A percentile compares a stretch with the other conserved stretches of the same genome.
phyloP scores from a whole-genome alignment of 2,329 filamentous ascomycete species.

The Colletotrichum eleusines region DNA sequence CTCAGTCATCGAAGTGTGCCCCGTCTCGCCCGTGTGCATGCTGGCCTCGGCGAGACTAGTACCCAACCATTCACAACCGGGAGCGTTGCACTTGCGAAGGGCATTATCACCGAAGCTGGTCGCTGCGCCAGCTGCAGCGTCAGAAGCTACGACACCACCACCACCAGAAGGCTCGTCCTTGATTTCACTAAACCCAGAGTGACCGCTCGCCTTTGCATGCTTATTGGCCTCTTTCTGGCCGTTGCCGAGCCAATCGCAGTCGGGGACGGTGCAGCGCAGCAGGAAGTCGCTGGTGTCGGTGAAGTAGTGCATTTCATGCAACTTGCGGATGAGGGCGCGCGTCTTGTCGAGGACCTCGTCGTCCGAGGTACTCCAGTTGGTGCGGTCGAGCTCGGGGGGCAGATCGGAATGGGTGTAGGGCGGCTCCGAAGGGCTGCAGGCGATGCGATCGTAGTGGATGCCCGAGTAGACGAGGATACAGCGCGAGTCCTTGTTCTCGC shows the following conservation, averaged over 20 bases:
- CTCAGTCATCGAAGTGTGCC: constrained; percentile 62
- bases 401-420: constrained; percentile 67
- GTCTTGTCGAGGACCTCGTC: constrained; percentile 80
- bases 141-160: neutral
- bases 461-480: constrained; percentile 91
- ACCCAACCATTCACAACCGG: constrained; percentile 72
- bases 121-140: neutral
- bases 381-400: constrained; percentile 80
- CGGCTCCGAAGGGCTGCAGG: constrained; percentile 73
- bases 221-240: constrained; percentile 72
- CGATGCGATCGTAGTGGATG: constrained; percentile 93
- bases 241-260: constrained; percentile 75
- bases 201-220: constrained; percentile 73
- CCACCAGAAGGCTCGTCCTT: constrained; percentile 71
- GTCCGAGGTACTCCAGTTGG: constrained; percentile 65
- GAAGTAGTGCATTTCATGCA: constrained; percentile 82
- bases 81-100: constrained; percentile 77
- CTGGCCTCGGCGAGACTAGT: constrained; percentile 72
- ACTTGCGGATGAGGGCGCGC: constrained; percentile 70
- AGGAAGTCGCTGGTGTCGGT: constrained; percentile 87
- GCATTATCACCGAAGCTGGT: constrained; percentile 62
- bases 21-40: constrained; percentile 70
- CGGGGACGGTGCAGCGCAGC: constrained; percentile 76
- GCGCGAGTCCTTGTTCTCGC: constrained; percentile 76
- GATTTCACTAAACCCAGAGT: constrained; percentile 69